Evolutionary conservation across 1,284 basidiomycete genomes (phyloP).

Genomic region (Ganoderma lingzhi): DNA sequence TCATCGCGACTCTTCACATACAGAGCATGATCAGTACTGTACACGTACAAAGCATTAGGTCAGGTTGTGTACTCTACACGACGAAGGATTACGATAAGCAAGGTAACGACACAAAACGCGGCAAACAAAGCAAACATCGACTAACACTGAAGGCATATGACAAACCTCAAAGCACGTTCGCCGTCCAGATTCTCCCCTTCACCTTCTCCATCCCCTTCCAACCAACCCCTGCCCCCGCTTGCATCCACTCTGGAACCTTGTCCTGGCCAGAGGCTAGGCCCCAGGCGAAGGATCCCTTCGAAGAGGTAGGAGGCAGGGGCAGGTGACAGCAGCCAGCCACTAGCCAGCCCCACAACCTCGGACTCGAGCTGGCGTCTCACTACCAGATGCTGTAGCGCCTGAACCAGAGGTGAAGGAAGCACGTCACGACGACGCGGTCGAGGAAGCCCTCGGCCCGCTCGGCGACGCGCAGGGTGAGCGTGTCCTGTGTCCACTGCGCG

Average conservation of each 20-base stretch:
- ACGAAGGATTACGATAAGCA: constrained; percentile 26
- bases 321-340: background rate
- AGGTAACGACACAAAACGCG: constrained; percentile 19
- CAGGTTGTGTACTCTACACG: constrained; percentile 24
- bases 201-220: background rate
- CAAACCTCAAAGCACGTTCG: constrained; percentile 5
- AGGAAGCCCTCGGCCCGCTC: constrained; percentile 51
- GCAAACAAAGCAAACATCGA: constrained; percentile 20
- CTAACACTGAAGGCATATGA: constrained; percentile 8
- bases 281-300: background rate
- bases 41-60: constrained; percentile 26
- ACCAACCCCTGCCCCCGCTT: background rate
- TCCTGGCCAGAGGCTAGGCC: background rate
- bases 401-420: constrained; percentile 63
- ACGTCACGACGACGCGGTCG: constrained; percentile 64
- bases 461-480: constrained; percentile 49
- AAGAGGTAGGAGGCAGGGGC: background rate
- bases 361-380: constrained; percentile 10
- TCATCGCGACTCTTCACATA: constrained; percentile 12
- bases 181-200: background rate
- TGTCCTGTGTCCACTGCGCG: constrained; percentile 56
- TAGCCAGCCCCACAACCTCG: background rate
- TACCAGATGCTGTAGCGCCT: constrained; percentile 42
- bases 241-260: background rate
- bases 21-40: constrained; percentile 7